phyloP scores from a whole-genome alignment of 257 asterid genomes.

The Nicotiana sylvestris region DNA sequence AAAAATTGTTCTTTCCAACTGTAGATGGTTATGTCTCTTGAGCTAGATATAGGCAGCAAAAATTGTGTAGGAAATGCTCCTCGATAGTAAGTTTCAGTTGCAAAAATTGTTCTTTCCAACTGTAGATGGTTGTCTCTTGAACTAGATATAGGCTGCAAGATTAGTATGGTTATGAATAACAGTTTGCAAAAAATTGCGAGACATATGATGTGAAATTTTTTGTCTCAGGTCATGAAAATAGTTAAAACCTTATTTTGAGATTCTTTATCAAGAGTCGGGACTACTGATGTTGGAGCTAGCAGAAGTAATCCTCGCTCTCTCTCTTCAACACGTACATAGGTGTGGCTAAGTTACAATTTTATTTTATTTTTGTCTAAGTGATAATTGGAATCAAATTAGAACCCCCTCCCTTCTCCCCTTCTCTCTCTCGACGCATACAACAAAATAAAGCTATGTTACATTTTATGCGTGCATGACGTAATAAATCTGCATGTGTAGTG shows the following conservation, averaged over 20 bases:
- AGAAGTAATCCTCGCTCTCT: background rate
- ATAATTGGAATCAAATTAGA: background rate
- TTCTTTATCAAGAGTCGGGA: background rate
- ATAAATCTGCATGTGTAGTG: background rate
- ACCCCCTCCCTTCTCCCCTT: background rate
- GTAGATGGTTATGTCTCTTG: constrained; percentile 2
- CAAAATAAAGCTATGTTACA: background rate
- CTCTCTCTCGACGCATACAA: background rate
- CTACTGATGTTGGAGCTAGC: background rate
- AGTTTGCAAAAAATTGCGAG: background rate
- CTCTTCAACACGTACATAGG: background rate
- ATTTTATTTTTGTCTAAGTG: too few species aligned
- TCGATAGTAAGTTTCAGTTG: background rate
- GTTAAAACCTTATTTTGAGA: background rate
- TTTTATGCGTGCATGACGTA: background rate
- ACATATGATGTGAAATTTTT: background rate
- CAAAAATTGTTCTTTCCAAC: background rate
- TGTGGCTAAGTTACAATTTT: background rate
- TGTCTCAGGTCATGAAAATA: background rate
- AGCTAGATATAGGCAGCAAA: background rate
- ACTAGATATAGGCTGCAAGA: background rate
- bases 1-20: background rate
- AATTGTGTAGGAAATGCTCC: background rate
- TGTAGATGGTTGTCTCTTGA: constrained; percentile 1
- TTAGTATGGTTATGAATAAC: background rate